A percentile compares a stretch with the other conserved stretches of the same genome.
phyloP scores from a whole-genome alignment of 108 stramenopile genomes.

The Bacterosira constricta region DNA sequence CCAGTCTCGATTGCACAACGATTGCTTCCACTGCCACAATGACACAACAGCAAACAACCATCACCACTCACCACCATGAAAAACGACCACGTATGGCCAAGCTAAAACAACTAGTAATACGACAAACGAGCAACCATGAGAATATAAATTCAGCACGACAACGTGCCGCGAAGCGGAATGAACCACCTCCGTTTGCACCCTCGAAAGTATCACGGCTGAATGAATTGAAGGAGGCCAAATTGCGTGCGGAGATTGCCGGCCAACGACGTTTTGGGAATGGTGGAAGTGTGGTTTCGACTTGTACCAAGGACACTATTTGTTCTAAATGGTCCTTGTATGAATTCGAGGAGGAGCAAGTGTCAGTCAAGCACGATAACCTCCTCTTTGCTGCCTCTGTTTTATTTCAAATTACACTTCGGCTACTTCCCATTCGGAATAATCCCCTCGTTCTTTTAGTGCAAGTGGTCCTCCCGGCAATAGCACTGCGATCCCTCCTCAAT shows the following conservation, averaged over 20 bases:
- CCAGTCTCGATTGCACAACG: neutral
- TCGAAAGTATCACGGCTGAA: neutral
- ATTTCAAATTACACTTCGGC: too few relatives aligned
- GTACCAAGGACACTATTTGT: neutral
- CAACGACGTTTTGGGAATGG: neutral
- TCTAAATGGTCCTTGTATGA: neutral
- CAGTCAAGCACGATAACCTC: neutral
- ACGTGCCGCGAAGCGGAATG: neutral
- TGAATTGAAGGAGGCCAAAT: slow-evolving; percentile 11
- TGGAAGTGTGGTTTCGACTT: neutral
- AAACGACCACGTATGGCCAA: neutral
- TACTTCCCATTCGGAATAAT: too few relatives aligned
- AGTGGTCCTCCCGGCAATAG: neutral
- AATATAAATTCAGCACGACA: neutral
- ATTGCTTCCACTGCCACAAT: neutral
- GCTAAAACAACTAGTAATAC: neutral
- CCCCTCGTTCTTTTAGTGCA: neutral
- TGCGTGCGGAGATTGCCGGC: too few relatives aligned
- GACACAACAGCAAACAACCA: neutral
- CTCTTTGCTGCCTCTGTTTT: too few relatives aligned
- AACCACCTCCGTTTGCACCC: neutral
- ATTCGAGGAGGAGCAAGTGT: neutral
- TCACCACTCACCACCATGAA: neutral
- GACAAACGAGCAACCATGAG: neutral
- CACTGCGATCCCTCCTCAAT: neutral